Conservation (phyloP, 345 rosid species). For the Mangifera indica region DNA sequence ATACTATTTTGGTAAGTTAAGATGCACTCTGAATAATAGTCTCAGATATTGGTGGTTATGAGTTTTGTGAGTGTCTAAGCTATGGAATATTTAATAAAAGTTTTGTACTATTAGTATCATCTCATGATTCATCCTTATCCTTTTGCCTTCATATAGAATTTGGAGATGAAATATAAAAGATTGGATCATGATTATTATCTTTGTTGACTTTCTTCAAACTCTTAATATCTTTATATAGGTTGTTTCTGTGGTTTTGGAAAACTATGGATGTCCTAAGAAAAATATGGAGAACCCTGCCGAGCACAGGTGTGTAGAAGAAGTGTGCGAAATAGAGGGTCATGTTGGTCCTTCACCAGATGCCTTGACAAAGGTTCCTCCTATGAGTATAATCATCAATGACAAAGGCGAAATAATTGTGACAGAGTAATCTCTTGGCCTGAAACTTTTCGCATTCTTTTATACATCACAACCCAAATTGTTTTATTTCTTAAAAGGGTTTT, state of each 20-base stretch:
- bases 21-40: background rate
- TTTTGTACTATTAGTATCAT: background rate
- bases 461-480: too few species aligned
- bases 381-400: constrained; percentile 70
- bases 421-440: constrained; percentile 13
- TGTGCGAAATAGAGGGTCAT: constrained; percentile 68
- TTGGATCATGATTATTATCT: background rate
- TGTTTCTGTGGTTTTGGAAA: constrained; percentile 87
- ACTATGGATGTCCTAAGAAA: constrained; percentile 49
- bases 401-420: constrained; percentile 59
- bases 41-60: background rate
- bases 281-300: constrained; percentile 40
- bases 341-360: constrained; percentile 42
- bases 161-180: background rate
- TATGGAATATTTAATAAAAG: background rate
- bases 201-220: background rate
- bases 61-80: background rate
- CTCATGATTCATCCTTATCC: background rate
- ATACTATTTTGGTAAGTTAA: background rate
- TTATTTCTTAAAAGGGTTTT: constrained; percentile 18
- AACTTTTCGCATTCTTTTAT: constrained; percentile 18
- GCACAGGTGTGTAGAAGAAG: constrained; percentile 70
- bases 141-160: background rate
- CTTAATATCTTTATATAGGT: constrained; percentile 46
- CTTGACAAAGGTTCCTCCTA: constrained; percentile 56